phyloP scores from a whole-genome alignment of 768 basidiomycete genomes.

The Tricholoma flavovirens region DNA sequence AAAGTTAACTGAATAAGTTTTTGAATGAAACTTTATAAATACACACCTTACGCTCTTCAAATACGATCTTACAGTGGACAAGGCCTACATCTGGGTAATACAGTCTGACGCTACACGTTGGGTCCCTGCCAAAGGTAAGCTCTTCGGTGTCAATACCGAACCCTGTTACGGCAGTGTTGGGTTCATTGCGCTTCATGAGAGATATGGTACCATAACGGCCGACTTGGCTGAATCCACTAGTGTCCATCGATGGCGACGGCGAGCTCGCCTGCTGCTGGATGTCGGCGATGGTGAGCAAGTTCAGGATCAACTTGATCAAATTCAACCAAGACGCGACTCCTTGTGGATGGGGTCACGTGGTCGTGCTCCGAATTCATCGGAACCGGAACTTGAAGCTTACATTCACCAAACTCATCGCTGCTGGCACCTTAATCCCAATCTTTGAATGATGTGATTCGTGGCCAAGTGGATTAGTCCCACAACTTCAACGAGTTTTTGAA shows the following conservation, averaged over 20 bases:
- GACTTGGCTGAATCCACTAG: conserved; percentile 41
- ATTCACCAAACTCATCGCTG: too few species aligned
- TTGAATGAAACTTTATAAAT: neutral
- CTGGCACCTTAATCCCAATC: too few species aligned
- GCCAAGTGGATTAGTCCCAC: too few species aligned
- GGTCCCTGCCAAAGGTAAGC: conserved; percentile 65
- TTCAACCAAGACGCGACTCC: neutral
- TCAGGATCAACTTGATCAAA: neutral
- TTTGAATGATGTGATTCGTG: too few species aligned
- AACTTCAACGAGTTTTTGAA: too few species aligned
- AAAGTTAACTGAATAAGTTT: neutral
- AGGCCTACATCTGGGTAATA: conserved; percentile 61
- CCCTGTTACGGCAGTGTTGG: conserved; percentile 46
- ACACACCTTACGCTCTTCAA: conserved; percentile 58
- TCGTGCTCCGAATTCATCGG: neutral
- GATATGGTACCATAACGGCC: conserved; percentile 63
- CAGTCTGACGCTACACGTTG: conserved; percentile 57
- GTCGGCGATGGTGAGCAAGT: neutral
- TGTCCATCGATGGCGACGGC: conserved; percentile 28
- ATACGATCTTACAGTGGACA: conserved; percentile 63
- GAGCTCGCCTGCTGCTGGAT: neutral
- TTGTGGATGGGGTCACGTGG: neutral
- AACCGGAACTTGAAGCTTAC: too few species aligned
- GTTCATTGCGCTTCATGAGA: conserved; percentile 49
- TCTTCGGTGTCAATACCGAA: conserved; percentile 68